phyloP scores from a whole-genome alignment of 331 rosid species.

The Saraca asoca region DNA sequence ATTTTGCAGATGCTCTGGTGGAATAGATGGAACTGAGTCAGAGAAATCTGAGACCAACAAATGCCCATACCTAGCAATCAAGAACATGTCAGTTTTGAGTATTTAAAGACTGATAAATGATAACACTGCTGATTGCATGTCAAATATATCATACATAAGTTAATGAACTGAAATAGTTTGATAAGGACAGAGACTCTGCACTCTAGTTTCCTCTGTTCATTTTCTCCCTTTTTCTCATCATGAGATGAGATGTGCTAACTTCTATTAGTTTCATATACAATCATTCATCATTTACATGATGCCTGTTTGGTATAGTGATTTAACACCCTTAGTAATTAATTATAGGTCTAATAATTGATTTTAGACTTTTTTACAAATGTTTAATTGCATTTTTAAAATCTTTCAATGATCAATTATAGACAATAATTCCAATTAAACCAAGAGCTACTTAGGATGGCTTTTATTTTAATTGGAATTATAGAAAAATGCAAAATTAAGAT shows the following conservation, averaged over 20 bases:
- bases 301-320: too few relatives aligned
- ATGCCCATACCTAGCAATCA: conserved; percentile 76
- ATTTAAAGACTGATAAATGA: conserved; percentile 1
- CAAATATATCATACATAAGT: not conserved
- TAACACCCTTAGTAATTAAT: too few relatives aligned
- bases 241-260: conserved; percentile 5
- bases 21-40: conserved; percentile 67
- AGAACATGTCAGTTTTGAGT: conserved; percentile 19
- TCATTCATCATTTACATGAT: not conserved
- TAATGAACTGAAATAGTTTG: conserved; percentile 5
- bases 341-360: too few relatives aligned
- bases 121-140: not conserved
- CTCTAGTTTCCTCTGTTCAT: conserved; percentile 3
- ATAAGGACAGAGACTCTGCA: not conserved
- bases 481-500: too few relatives aligned
- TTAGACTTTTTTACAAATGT: too few relatives aligned
- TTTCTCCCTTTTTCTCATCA: not conserved
- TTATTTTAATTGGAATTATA: too few relatives aligned
- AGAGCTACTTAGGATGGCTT: too few relatives aligned
- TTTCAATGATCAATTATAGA: too few relatives aligned
- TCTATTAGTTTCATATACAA: conserved; percentile 5
- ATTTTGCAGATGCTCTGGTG: conserved; percentile 82
- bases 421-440: too few relatives aligned
- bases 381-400: too few relatives aligned
- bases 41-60: conserved; percentile 90